A percentile compares a stretch with the other conserved stretches of the same genome.
Evolutionary conservation across 768 basidiomycete genomes (phyloP).

Genomic region (Kwoniella dejecticola): DNA sequence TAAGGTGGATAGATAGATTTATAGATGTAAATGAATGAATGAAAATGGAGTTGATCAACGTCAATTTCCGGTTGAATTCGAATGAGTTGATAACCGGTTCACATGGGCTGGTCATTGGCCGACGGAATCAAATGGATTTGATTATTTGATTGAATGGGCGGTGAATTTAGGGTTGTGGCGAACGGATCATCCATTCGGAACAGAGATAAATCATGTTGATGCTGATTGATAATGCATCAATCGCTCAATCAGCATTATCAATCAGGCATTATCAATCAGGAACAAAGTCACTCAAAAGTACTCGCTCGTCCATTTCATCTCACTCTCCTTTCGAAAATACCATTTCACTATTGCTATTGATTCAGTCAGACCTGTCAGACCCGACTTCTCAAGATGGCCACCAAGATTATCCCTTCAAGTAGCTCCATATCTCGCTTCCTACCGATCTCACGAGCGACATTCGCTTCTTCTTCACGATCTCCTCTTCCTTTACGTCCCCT

Average conservation of each 20-base stretch:
- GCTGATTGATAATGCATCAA: too few species aligned
- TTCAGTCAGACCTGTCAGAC: too few species aligned
- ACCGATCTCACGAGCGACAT: conserved; percentile 24
- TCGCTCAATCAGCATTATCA: too few species aligned
- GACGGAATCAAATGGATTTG: conserved; percentile 7
- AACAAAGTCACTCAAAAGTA: too few species aligned
- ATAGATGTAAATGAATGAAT: not conserved
- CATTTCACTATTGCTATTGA: too few species aligned
- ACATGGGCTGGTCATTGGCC: not conserved
- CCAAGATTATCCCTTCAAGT: not conserved
- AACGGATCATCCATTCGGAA: not conserved
- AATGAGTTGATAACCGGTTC: not conserved
- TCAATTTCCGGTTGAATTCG: not conserved
- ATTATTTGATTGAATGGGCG: too few species aligned
- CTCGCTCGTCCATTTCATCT: too few species aligned
- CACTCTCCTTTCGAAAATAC: too few species aligned
- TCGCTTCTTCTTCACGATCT: conserved; percentile 24
- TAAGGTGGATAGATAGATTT: not conserved
- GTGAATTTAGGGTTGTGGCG: conserved; percentile 2
- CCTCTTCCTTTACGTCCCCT: not conserved
- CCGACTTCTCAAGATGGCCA: not conserved
- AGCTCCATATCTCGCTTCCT: conserved; percentile 7
- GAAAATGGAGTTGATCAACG: not conserved
- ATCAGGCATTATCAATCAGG: too few species aligned
- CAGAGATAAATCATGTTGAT: conserved; percentile 1